Conservation (phyloP, 2,329 filamentous ascomycete species). For the Neofusicoccum parvum region DNA sequence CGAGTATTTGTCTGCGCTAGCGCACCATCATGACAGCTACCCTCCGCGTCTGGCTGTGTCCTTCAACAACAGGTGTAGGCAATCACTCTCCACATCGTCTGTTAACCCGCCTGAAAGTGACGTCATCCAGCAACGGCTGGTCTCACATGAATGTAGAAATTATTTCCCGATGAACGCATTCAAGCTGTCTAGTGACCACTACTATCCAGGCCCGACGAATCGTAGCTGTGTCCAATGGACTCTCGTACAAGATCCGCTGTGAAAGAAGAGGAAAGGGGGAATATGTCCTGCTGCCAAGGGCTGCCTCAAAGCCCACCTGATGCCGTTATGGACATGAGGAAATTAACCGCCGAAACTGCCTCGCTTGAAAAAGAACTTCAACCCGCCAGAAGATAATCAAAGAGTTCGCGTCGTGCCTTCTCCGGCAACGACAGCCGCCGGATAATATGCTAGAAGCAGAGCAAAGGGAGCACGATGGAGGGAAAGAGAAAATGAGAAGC, state of each 20-base stretch:
- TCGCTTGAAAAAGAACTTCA: background rate
- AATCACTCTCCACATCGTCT: background rate
- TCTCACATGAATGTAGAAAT: background rate
- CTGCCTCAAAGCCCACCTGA: background rate
- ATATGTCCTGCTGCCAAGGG: background rate
- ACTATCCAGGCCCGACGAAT: background rate
- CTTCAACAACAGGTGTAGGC: no score
- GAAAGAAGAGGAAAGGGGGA: background rate
- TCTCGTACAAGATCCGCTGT: background rate
- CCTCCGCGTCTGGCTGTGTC: no score
- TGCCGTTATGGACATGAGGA: background rate
- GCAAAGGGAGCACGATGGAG: background rate
- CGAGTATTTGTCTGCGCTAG: no score
- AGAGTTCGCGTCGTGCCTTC: background rate
- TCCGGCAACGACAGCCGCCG: background rate
- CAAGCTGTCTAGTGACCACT: background rate
- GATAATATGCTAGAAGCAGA: slow-evolving; percentile 1
- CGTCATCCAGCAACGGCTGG: background rate
- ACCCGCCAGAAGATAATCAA: background rate
- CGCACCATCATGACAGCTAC: no score
- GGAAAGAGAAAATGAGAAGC: background rate
- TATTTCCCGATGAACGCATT: background rate
- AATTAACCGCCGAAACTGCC: background rate
- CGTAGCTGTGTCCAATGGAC: background rate
- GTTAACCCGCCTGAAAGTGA: background rate